phyloP scores from a whole-genome alignment of 2,329 filamentous ascomycete genomes.

The Aspergillus sp. region DNA sequence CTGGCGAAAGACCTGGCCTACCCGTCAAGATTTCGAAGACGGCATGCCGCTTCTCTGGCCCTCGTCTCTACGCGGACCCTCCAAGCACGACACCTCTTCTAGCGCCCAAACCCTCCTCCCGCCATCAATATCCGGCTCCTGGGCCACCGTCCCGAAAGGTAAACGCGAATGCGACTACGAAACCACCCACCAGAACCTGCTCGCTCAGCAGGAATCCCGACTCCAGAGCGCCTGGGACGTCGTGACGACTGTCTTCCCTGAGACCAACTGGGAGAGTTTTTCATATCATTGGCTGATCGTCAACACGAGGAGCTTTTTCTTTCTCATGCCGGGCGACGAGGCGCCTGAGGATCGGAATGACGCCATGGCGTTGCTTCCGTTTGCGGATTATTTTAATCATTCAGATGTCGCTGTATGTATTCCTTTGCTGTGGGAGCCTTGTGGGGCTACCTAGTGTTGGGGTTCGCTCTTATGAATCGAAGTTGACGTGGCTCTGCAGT shows the following conservation, averaged over 20 bases:
- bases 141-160: conserved; percentile 29
- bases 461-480: not conserved
- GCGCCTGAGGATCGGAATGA: conserved; percentile 42
- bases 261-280: conserved; percentile 44
- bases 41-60: conserved; percentile 60
- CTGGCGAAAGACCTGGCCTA: conserved; percentile 71
- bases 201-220: conserved; percentile 54
- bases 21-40: conserved; percentile 56
- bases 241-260: conserved; percentile 46
- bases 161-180: conserved; percentile 29
- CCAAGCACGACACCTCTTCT: conserved; percentile 27
- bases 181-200: conserved; percentile 35
- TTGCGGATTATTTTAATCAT: conserved; percentile 51
- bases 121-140: conserved; percentile 38
- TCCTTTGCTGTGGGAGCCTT: no score
- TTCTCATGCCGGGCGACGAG: conserved; percentile 45
- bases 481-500: conserved; percentile 21
- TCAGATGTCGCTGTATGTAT: conserved; percentile 39
- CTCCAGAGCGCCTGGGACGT: conserved; percentile 51
- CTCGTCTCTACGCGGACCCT: conserved; percentile 35
- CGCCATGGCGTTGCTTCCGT: conserved; percentile 47
- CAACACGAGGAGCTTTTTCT: conserved; percentile 62
- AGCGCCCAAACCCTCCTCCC: conserved; percentile 24
- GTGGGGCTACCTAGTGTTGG: no score
- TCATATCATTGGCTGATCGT: conserved; percentile 61